phyloP scores from a whole-genome alignment of 2,329 filamentous ascomycete species.

The Blumeria hordei region DNA sequence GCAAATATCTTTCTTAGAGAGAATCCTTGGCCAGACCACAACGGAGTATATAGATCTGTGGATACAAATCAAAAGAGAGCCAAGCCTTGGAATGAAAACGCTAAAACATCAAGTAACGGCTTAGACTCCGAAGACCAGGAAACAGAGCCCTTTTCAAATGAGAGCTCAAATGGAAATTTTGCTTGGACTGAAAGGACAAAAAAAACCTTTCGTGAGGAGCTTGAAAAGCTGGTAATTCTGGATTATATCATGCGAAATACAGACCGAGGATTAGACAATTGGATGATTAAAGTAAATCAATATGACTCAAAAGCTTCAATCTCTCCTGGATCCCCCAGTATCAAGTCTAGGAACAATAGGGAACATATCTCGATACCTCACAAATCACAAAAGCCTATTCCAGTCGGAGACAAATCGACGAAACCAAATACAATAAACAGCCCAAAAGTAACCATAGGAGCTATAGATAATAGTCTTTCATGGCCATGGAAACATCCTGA shows the following conservation, averaged over 20 bases:
- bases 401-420: slow-evolving; percentile 30
- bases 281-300: slow-evolving; percentile 97
- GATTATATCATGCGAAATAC: slow-evolving; percentile 99
- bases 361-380: slow-evolving; percentile 45
- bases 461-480: slow-evolving; percentile 92
- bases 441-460: slow-evolving; percentile 48
- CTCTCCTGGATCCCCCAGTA: slow-evolving; percentile 49
- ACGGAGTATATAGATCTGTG: slow-evolving; percentile 39
- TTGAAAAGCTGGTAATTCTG: slow-evolving; percentile 89
- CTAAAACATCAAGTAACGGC: slow-evolving; percentile 34
- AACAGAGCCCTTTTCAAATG: slow-evolving; percentile 16
- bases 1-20: slow-evolving; percentile 88
- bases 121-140: slow-evolving; percentile 36
- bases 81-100: slow-evolving; percentile 59
- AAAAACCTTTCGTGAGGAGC: slow-evolving; percentile 76
- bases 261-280: slow-evolving; percentile 87
- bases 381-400: slow-evolving; percentile 62
- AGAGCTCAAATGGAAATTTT: slow-evolving; percentile 22
- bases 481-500: slow-evolving; percentile 55
- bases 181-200: slow-evolving; percentile 76
- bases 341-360: slow-evolving; percentile 34
- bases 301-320: slow-evolving; percentile 63
- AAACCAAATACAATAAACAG: slow-evolving; percentile 15
- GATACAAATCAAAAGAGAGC: slow-evolving; percentile 43
- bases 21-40: slow-evolving; percentile 89